Percentiles rank a stretch among this genome's conserved stretches.
These are phyloP conservation scores for Starmerella asiatica DNA, from an alignment of 805 yeast genomes.

Conservation along the genomic window DNA sequence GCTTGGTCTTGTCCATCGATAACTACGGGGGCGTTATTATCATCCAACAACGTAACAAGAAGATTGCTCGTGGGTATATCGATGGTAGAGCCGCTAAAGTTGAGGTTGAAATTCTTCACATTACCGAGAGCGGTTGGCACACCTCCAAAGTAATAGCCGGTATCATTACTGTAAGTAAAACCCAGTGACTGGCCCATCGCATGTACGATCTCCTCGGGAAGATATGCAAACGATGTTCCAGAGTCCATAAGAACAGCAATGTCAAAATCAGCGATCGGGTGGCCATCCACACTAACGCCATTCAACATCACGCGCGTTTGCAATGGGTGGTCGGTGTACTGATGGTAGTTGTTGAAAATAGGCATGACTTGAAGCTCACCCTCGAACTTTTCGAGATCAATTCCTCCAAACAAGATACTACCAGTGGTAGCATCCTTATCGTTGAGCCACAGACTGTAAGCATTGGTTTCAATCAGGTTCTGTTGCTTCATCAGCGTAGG, in stretches of 20 bases:
- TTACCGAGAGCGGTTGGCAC: constrained; percentile 20
- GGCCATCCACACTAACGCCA: constrained; percentile 2
- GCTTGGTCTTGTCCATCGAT: constrained; percentile 28
- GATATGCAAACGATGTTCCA: constrained; percentile 40
- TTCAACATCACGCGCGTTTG: constrained; percentile 18
- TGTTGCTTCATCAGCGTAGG: constrained; percentile 44
- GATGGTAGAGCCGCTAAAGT: constrained; percentile 22
- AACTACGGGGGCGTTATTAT: constrained; percentile 8
- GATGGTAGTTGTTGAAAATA: constrained; percentile 19
- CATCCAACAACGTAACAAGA: constrained; percentile 6
- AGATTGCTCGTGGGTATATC: constrained; percentile 18
- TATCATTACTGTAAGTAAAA: constrained; percentile 29
- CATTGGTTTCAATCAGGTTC: constrained; percentile 32
- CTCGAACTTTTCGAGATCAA: constrained; percentile 32
- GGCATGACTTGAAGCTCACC: constrained; percentile 30
- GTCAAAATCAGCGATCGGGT: constrained; percentile 11
- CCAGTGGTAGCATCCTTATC: constrained; percentile 27
- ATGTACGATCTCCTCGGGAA: constrained; percentile 30
- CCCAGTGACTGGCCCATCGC: constrained; percentile 26
- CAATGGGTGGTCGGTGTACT: constrained; percentile 15
- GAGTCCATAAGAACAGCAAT: constrained; percentile 43
- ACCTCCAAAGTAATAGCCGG: constrained; percentile 26
- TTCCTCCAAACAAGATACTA: constrained; percentile 34
- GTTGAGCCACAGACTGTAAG: constrained; percentile 38
- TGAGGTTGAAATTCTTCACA: constrained; percentile 29